These are phyloP conservation scores for Onygena corvina DNA, from an alignment of 2,329 filamentous ascomycete species.

Conservation along the genomic window DNA sequence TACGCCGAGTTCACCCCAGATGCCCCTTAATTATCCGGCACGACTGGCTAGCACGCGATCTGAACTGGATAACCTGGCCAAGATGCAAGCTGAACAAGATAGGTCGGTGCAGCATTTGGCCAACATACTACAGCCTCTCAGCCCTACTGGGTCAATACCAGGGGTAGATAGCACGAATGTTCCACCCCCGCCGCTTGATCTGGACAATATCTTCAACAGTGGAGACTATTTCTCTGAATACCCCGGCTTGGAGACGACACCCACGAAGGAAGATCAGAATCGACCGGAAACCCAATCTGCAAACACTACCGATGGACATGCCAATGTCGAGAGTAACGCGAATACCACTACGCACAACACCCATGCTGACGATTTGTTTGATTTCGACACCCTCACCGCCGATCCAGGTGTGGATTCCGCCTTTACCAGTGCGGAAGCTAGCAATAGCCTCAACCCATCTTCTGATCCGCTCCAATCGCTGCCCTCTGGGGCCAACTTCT, in stretches of 20 bases:
- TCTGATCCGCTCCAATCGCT: constrained; percentile 15
- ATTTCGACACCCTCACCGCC: constrained; percentile 29
- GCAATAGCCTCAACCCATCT: not conserved
- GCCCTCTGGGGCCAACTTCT: constrained; percentile 10
- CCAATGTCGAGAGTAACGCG: constrained; percentile 11
- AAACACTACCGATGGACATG: not conserved
- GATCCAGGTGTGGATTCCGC: constrained; percentile 12
- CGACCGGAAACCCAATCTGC: constrained; percentile 16
- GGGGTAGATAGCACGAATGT: constrained; percentile 42
- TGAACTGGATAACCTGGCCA: constrained; percentile 67
- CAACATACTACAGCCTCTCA: constrained; percentile 63
- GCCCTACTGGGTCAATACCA: constrained; percentile 66
- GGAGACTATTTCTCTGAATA: constrained; percentile 43
- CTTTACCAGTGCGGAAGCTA: constrained; percentile 19
- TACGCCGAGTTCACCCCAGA: constrained; percentile 43
- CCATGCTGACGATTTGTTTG: constrained; percentile 30
- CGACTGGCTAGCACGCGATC: constrained; percentile 54
- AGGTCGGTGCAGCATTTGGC: constrained; percentile 63
- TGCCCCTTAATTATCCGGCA: constrained; percentile 38
- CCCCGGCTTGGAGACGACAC: constrained; percentile 23
- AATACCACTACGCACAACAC: constrained; percentile 16
- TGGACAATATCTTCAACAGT: constrained; percentile 47
- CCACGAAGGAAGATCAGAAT: constrained; percentile 15
- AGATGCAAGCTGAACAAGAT: constrained; percentile 67
- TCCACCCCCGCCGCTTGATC: constrained; percentile 39